A percentile compares a stretch with the other conserved stretches of the same genome.
phyloP scores from a whole-genome alignment of 768 basidiomycete species.

The Sarcomyxa edulis region DNA sequence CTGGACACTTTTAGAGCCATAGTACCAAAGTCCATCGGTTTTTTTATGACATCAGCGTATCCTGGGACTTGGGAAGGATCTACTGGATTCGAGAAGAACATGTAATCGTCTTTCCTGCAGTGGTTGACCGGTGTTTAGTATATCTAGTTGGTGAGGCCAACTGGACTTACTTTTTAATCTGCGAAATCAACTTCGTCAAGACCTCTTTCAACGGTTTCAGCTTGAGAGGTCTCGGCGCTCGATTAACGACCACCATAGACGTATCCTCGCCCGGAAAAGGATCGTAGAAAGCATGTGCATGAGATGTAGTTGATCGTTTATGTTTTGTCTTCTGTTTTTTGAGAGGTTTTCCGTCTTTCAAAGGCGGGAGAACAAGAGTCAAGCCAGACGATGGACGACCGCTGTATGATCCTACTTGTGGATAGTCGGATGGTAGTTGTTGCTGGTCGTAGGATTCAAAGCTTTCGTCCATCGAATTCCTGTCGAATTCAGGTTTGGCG shows the following conservation, averaged over 20 bases:
- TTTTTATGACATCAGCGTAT: conserved; percentile 64
- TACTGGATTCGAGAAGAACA: conserved; percentile 73
- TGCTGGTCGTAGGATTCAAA: conserved; percentile 21
- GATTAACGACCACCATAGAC: conserved; percentile 20
- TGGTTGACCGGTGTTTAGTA: background rate
- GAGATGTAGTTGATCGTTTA: conserved; percentile 18
- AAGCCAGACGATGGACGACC: conserved; percentile 39
- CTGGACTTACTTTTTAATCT: conserved; percentile 65
- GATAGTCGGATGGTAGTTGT: conserved; percentile 15
- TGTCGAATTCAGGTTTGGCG: too few relatives aligned
- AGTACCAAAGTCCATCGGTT: conserved; percentile 91
- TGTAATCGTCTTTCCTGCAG: conserved; percentile 78
- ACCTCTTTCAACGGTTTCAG: conserved; percentile 80
- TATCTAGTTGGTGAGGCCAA: too few relatives aligned
- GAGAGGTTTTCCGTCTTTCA: conserved; percentile 54
- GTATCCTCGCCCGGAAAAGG: conserved; percentile 27
- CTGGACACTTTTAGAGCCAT: conserved; percentile 73
- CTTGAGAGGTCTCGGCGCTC: conserved; percentile 54
- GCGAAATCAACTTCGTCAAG: conserved; percentile 55
- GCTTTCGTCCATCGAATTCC: conserved; percentile 26
- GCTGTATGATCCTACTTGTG: conserved; percentile 3
- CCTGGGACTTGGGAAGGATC: conserved; percentile 54
- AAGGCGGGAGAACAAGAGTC: conserved; percentile 63
- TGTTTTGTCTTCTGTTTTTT: conserved; percentile 45
- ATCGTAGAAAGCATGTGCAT: conserved; percentile 19